phyloP scores from a whole-genome alignment of 2,329 filamentous ascomycete species.

The Arthrobotrys megalospora region DNA sequence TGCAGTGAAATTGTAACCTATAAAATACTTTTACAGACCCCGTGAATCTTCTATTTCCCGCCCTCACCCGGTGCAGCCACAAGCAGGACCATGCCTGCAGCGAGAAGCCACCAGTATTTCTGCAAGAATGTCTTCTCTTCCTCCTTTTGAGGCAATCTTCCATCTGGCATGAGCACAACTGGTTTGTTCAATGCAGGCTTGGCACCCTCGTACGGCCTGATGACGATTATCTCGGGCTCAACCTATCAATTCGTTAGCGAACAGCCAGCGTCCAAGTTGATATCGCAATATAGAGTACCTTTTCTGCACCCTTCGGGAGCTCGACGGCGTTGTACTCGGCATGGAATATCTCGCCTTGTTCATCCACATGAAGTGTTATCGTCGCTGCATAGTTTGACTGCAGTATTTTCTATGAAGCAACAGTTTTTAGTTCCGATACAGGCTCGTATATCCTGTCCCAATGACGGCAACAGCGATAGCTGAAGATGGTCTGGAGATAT shows the following conservation, averaged over 20 bases:
- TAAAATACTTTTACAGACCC: slow-evolving; percentile 7
- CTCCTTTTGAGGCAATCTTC: slow-evolving; percentile 72
- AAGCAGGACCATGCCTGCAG: slow-evolving; percentile 72
- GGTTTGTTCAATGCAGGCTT: slow-evolving; percentile 76
- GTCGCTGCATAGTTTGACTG: slow-evolving; percentile 32
- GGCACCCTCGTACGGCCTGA: slow-evolving; percentile 71
- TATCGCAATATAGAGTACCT: slow-evolving; percentile 40
- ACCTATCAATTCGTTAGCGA: slow-evolving; percentile 34
- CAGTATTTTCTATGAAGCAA: slow-evolving; percentile 37
- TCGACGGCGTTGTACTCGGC: slow-evolving; percentile 54
- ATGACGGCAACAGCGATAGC: not conserved
- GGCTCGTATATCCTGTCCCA: too few relatives aligned
- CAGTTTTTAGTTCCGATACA: slow-evolving; percentile 4
- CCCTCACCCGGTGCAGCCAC: slow-evolving; percentile 48
- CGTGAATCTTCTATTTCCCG: slow-evolving; percentile 31
- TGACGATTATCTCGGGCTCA: slow-evolving; percentile 72
- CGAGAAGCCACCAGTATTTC: slow-evolving; percentile 79
- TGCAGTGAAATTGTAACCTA: not conserved
- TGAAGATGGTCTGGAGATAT: not conserved
- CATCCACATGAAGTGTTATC: slow-evolving; percentile 56
- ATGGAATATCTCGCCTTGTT: slow-evolving; percentile 51
- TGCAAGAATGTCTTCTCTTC: slow-evolving; percentile 77
- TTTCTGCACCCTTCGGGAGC: slow-evolving; percentile 31
- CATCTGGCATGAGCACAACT: slow-evolving; percentile 75
- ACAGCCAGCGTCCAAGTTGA: not conserved